These are phyloP conservation scores for Neurospora intermedia DNA, from an alignment of 495 filamentous ascomycete species.

Conservation along the genomic window DNA sequence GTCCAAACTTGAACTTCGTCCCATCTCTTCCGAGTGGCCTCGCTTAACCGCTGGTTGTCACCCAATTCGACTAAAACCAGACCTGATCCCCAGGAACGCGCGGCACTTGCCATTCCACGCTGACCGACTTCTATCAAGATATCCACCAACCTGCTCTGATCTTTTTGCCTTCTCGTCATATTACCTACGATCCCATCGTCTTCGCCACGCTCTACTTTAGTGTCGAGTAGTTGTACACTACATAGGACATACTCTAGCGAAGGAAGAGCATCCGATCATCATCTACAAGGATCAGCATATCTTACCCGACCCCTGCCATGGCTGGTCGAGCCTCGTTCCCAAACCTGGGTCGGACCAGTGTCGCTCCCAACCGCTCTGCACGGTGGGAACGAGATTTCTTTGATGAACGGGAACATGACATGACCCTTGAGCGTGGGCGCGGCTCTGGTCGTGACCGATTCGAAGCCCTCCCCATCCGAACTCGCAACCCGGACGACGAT, in stretches of 20 bases:
- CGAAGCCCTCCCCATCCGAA: constrained; percentile 7
- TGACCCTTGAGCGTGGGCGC: constrained; percentile 12
- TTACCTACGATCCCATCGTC: neutral
- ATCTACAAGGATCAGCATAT: neutral
- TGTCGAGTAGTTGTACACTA: neutral
- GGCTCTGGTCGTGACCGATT: constrained; percentile 26
- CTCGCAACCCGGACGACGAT: constrained; percentile 12
- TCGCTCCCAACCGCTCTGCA: constrained; percentile 20
- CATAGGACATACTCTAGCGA: neutral
- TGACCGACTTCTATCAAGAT: neutral
- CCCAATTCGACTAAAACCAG: neutral
- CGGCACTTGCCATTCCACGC: neutral
- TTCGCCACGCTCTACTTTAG: neutral
- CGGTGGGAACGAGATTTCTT: constrained; percentile 35
- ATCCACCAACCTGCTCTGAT: neutral
- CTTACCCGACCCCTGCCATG: constrained; percentile 5
- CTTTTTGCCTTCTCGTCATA: neutral
- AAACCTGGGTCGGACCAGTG: constrained; percentile 19
- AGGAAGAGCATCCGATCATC: neutral
- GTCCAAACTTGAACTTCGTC: neutral
- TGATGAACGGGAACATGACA: constrained; percentile 18
- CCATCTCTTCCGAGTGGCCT: neutral
- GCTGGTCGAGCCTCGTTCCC: constrained; percentile 25
- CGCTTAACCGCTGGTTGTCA: neutral
- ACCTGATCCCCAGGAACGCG: neutral